Percentiles rank a stretch among this genome's conserved stretches.
Conservation (phyloP, 2,329 filamentous ascomycete species). For the Botryosphaeria dothidea region DNA sequence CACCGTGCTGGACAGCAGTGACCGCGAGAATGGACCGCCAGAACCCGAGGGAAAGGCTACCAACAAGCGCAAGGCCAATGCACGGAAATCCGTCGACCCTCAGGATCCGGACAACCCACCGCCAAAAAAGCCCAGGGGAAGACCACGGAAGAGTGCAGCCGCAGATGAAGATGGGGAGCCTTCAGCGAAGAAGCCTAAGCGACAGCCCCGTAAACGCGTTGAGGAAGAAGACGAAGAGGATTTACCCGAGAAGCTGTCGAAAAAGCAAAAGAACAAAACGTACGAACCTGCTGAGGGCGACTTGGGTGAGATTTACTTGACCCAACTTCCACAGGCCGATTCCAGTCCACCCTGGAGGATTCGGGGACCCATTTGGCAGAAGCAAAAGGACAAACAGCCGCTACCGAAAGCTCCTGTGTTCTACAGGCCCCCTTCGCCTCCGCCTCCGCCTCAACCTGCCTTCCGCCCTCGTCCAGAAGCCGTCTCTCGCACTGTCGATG, state of each 20-base stretch:
- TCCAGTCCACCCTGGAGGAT: conserved; percentile 37
- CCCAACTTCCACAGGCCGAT: conserved; percentile 44
- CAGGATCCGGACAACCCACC: not conserved
- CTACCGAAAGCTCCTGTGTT: conserved; percentile 23
- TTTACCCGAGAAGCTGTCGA: conserved; percentile 21
- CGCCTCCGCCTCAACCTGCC: conserved; percentile 12
- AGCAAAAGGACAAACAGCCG: conserved; percentile 28
- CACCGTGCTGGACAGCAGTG: conserved; percentile 15
- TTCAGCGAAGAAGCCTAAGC: conserved; percentile 4
- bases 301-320: conserved; percentile 44
- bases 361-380: conserved; percentile 51
- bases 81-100: conserved; percentile 1
- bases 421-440: conserved; percentile 17
- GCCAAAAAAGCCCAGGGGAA: conserved; percentile 14
- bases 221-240: not conserved
- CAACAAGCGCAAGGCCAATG: not conserved
- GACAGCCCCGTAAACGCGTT: not conserved
- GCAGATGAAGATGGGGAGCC: not conserved
- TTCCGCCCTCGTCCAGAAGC: not conserved
- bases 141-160: conserved; percentile 8
- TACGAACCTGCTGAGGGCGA: conserved; percentile 43
- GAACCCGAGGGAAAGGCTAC: not conserved
- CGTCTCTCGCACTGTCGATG: not conserved
- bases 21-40: not conserved
- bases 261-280: conserved; percentile 44